Evolutionary conservation across 805 yeast genomes (phyloP).

Genomic region (Metschnikowia baotianmanensis): DNA sequence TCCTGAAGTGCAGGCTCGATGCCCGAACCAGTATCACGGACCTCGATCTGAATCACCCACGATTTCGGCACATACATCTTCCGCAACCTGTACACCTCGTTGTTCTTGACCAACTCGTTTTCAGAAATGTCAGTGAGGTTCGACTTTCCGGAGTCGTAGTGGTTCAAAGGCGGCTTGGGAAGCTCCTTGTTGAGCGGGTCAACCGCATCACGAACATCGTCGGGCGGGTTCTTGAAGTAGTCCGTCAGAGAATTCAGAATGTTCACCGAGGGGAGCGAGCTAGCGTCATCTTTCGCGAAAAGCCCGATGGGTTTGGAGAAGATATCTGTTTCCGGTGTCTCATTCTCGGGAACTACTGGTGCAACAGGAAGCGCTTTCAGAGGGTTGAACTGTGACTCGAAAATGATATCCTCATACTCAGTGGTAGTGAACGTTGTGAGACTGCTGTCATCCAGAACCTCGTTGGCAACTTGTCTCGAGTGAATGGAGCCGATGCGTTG

Average conservation of each 20-base stretch:
- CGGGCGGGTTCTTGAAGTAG: neutral
- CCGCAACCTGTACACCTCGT: constrained; percentile 34
- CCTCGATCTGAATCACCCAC: constrained; percentile 69
- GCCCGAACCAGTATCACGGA: constrained; percentile 92
- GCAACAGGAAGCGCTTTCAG: constrained; percentile 16
- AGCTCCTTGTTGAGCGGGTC: neutral
- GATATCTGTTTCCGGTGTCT: neutral
- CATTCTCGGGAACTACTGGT: constrained; percentile 2
- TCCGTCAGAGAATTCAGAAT: too few species aligned
- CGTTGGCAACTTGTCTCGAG: constrained; percentile 2
- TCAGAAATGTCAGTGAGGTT: constrained; percentile 10
- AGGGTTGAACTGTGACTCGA: constrained; percentile 35
- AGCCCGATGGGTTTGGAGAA: constrained; percentile 1
- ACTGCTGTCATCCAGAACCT: constrained; percentile 18
- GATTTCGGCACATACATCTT: constrained; percentile 37
- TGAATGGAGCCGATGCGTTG: neutral
- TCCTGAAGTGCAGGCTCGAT: constrained; percentile 79
- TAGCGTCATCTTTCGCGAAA: constrained; percentile 1
- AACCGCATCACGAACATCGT: neutral
- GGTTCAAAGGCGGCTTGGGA: constrained; percentile 4
- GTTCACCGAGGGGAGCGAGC: too few species aligned
- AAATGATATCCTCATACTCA: constrained; percentile 38
- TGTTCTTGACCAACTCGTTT: constrained; percentile 35
- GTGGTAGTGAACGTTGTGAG: constrained; percentile 35
- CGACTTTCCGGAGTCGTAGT: constrained; percentile 4